phyloP scores from a whole-genome alignment of 1,284 basidiomycete genomes.

The Marasmius oreades region DNA sequence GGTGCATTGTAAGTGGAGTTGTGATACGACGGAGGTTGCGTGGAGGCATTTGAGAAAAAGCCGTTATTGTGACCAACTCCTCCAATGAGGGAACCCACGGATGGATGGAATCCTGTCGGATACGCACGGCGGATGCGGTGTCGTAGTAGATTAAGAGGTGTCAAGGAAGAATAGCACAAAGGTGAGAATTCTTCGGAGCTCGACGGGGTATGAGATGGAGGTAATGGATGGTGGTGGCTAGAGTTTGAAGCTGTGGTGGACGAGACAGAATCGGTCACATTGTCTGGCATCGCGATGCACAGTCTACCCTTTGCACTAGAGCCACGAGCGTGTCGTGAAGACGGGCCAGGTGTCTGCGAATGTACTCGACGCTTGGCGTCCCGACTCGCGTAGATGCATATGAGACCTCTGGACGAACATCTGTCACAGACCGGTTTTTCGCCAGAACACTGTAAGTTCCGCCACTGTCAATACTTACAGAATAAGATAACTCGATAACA shows the following conservation, averaged over 20 bases:
- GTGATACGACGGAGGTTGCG: background rate
- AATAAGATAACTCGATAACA: background rate
- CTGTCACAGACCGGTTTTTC: background rate
- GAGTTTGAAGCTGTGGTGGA: background rate
- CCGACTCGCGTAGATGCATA: constrained; percentile 1
- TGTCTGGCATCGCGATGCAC: background rate
- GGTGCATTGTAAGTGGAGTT: background rate
- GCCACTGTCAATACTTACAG: too few relatives aligned
- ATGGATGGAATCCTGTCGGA: background rate
- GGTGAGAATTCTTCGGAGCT: too few relatives aligned
- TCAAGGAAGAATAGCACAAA: background rate
- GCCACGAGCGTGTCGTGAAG: background rate
- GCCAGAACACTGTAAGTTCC: background rate
- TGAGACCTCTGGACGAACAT: background rate
- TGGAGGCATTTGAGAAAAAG: too few relatives aligned
- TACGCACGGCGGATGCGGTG: background rate
- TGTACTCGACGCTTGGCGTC: background rate
- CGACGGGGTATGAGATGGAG: background rate
- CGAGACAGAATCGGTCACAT: background rate
- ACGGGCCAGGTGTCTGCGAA: background rate
- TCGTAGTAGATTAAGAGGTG: background rate
- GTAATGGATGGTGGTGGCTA: background rate
- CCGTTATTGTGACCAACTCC: background rate
- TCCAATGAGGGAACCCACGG: background rate
- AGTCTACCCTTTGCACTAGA: too few relatives aligned